Percentiles rank a stretch among this genome's conserved stretches.
These are phyloP conservation scores for Rhodotorula sp. DNA, from an alignment of 1,284 basidiomycete genomes.

Conservation along the genomic window DNA sequence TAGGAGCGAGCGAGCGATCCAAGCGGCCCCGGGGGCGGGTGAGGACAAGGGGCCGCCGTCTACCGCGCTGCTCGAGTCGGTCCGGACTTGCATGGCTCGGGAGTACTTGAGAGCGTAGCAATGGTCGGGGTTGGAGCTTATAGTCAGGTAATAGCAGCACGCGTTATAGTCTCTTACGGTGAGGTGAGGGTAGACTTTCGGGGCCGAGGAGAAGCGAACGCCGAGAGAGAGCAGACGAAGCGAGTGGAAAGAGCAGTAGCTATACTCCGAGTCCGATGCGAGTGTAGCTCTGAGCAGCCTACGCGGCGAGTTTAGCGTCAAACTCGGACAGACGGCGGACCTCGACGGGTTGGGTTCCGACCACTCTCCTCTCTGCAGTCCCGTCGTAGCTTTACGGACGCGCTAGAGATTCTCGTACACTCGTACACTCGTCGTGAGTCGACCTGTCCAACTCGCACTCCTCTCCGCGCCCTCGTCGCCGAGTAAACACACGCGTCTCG, in stretches of 20 bases:
- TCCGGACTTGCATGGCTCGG: background rate
- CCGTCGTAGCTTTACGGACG: slow-evolving; percentile 33
- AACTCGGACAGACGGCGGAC: background rate
- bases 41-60: background rate
- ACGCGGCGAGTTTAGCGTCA: too few relatives aligned
- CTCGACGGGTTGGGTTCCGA: background rate
- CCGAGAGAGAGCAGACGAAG: too few relatives aligned
- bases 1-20: background rate
- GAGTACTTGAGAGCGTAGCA: background rate
- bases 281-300: background rate
- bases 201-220: too few relatives aligned
- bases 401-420: slow-evolving; percentile 15
- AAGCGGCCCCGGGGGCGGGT: background rate
- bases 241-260: too few relatives aligned
- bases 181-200: too few relatives aligned
- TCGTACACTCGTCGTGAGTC: background rate
- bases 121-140: too few relatives aligned
- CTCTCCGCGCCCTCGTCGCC: background rate
- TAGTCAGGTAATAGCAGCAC: too few relatives aligned
- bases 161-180: too few relatives aligned
- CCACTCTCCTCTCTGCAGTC: slow-evolving; percentile 21
- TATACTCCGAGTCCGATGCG: too few relatives aligned
- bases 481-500: slow-evolving; percentile 1
- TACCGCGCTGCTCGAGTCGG: too few relatives aligned
- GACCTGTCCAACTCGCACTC: too few relatives aligned